phyloP scores from a whole-genome alignment of 2,329 filamentous ascomycete species.

The Stenocarpella maydis region DNA sequence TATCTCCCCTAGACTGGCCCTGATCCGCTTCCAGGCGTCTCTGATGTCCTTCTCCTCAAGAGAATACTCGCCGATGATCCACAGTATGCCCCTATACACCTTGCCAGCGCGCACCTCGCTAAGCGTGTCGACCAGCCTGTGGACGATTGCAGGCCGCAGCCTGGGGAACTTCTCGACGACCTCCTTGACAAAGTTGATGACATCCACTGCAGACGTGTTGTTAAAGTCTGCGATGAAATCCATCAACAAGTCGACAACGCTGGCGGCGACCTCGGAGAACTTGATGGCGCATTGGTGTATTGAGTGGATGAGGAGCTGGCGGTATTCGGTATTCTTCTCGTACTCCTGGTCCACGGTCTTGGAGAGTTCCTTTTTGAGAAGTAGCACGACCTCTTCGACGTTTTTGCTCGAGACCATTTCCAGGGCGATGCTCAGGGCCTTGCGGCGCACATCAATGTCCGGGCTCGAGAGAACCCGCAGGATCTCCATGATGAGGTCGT shows the following conservation, averaged over 20 bases:
- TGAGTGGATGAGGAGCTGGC: constrained; percentile 92
- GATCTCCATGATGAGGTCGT: constrained; percentile 97
- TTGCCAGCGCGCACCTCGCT: constrained; percentile 95
- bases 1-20: constrained; percentile 93
- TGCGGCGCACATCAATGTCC: constrained; percentile 93
- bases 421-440: constrained; percentile 87
- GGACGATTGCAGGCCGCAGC: constrained; percentile 85
- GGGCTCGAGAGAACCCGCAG: constrained; percentile 93
- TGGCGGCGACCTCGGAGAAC: constrained; percentile 97
- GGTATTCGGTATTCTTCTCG: constrained; percentile 96
- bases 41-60: constrained; percentile 92
- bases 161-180: constrained; percentile 98
- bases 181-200: constrained; percentile 98
- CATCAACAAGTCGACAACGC: constrained; percentile 96
- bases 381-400: constrained; percentile 93
- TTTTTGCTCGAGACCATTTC: constrained; percentile 99
- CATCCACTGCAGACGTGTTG: constrained; percentile 94
- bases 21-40: constrained; percentile 96
- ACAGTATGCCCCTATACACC: constrained; percentile 94
- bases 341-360: constrained; percentile 99
- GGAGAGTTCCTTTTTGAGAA: constrained; percentile 95
- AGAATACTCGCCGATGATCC: constrained; percentile 98
- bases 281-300: constrained; percentile 99
- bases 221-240: constrained; percentile 99
- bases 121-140: constrained; percentile 87